Evolutionary conservation across 495 filamentous ascomycete genomes (phyloP), one percentile per base, ranked within the genome.

Genomic region (Talaromyces adpressus): DNA sequence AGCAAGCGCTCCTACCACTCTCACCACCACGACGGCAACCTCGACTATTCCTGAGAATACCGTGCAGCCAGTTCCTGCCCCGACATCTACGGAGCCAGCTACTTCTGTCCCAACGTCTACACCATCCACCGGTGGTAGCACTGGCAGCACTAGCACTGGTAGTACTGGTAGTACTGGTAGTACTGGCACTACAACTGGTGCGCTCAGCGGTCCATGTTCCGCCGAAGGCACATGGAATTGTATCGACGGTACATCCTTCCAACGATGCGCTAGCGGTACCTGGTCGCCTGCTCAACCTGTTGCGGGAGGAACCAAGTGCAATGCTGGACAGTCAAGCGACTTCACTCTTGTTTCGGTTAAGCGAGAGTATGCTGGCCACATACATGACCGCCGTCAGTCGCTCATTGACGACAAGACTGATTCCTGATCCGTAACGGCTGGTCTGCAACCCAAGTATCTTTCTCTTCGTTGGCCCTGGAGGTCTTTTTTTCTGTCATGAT

Each of bases 221-320:
- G 18, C 65, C 3, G 75, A 79, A 56, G 77, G 76, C 60, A 68
- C 71, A 49, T 90, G 86, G 86, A 87, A 89, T 76, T 91, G 88
- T 71, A 77, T 89, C 36, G 75, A 69, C 29, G 87, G 87, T 60
- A 76, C 71, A 7, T 76, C 79, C 16, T 91, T 79, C 72, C 77
- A 80, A 65, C 79, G 87, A 65, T 91, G 88, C 65, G 87, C 86
- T 11, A 80, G 74, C 25, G 87, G 88, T 6, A 61, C 70, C 34
- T 90, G 87, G 88, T 82, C 85, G 9, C 68, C 62, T 6, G 61
- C 75, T 23, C 77, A 84, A 61, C 67, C 73, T 34, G 74, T 89
- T 76, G 81, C 87, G 0, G 68, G 78, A 0, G 88, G 88, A 57
- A 89, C 84, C 3, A 68, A 71, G 34, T 91, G 88, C 75, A 79